A percentile compares a stretch with the other conserved stretches of the same genome.
These are phyloP conservation scores for Globisporangium echinulatum DNA, from an alignment of 352 stramenopile genomes.

Conservation along the genomic window DNA sequence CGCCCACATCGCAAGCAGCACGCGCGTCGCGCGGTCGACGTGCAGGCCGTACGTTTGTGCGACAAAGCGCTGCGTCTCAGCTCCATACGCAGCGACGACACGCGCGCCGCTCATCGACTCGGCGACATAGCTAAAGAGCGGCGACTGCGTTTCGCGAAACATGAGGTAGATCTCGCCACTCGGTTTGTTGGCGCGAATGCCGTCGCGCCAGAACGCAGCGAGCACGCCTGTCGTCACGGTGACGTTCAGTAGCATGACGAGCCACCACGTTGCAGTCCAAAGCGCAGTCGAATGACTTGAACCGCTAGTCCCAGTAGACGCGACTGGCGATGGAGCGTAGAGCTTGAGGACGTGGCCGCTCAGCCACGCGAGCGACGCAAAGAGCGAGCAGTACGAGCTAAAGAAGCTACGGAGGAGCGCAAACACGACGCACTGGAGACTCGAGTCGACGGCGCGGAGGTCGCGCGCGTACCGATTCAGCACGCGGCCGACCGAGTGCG, in stretches of 20 bases:
- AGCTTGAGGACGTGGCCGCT: slow-evolving; percentile 28
- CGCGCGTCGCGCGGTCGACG: slow-evolving; percentile 27
- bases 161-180: slow-evolving; percentile 29
- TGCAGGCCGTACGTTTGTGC: slow-evolving; percentile 23
- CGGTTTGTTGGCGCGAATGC: slow-evolving; percentile 23
- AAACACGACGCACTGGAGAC: slow-evolving; percentile 33
- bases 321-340: neutral
- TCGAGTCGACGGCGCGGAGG: slow-evolving; percentile 31
- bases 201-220: slow-evolving; percentile 19
- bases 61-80: slow-evolving; percentile 22
- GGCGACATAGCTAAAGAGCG: slow-evolving; percentile 33
- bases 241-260: slow-evolving; percentile 20
- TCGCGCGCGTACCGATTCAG: slow-evolving; percentile 32
- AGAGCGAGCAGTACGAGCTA: slow-evolving; percentile 25
- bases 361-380: slow-evolving; percentile 31
- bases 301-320: no score
- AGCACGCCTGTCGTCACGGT: slow-evolving; percentile 19
- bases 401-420: slow-evolving; percentile 33
- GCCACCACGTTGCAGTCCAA: slow-evolving; percentile 11
- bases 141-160: slow-evolving; percentile 28
- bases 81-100: slow-evolving; percentile 31
- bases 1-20: slow-evolving; percentile 26
- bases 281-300: neutral
- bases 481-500: slow-evolving; percentile 35
- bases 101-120: slow-evolving; percentile 29